phyloP scores from a whole-genome alignment of 169 alveolate species.

The Babesia ovata region DNA sequence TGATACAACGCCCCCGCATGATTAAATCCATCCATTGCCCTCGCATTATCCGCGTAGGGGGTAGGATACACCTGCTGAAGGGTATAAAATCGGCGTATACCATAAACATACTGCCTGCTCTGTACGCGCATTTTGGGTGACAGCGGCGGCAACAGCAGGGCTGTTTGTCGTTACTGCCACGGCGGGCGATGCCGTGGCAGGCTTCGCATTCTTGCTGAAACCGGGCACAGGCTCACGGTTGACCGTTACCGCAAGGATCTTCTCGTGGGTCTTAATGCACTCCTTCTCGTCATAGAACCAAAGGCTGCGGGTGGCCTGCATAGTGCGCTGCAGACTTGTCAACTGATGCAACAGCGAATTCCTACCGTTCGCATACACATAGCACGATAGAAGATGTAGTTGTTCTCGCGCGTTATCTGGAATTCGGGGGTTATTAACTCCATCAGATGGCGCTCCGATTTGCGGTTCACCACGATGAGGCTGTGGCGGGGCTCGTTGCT shows the following conservation, averaged over 20 bases:
- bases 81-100: neutral
- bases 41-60: neutral
- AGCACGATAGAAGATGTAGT: slow-evolving; percentile 70
- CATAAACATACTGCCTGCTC: neutral
- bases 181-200: neutral
- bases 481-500: slow-evolving; percentile 53
- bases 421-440: slow-evolving; percentile 72
- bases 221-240: slow-evolving; percentile 39
- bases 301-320: slow-evolving; percentile 40
- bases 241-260: slow-evolving; percentile 15
- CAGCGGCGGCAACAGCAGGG: neutral
- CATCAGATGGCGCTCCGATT: slow-evolving; percentile 72
- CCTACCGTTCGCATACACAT: slow-evolving; percentile 44
- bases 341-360: neutral
- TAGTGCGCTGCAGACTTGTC: neutral
- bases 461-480: slow-evolving; percentile 71
- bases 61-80: neutral
- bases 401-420: slow-evolving; percentile 63
- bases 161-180: neutral
- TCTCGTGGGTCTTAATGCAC: slow-evolving; percentile 43
- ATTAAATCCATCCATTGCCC: neutral
- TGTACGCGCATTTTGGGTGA: neutral
- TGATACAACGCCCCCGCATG: slow-evolving; percentile 2
- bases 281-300: slow-evolving; percentile 66
- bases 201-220: neutral